Base-by-base conservation (phyloP, 495 filamentous ascomycete species). In the Lophiotrema nucula region DNA sequence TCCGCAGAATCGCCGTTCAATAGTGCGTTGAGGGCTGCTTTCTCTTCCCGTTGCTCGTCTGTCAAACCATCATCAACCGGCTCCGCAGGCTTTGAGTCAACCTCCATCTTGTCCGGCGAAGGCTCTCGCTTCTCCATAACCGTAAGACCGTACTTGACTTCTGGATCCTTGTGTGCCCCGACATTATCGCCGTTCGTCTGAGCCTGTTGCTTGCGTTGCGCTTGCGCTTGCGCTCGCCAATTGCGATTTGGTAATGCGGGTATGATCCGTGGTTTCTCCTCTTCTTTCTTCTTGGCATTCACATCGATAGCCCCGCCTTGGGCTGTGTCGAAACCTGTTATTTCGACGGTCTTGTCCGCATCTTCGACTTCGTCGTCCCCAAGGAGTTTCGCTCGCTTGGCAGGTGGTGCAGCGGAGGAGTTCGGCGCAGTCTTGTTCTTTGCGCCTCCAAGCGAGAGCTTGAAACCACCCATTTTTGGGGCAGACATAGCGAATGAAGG, bases 11-110 rank as follows among this genome's bases (percentile, higher is more conserved):
- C 73, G 46, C 81, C 86, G 11, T 47, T 42, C 33, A 92, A 74
- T 16, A 98, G 80, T 28, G 92, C 89, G 37, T 86, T 82, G 38
- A 98, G 72, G 2, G 93, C 93, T 47, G 86, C 18, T 38, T 47
- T 47, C 18, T 63, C 60, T 8, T 56, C 38, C 3, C 52, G 78
- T 55, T 92, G 82, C 51, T 97, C 92, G 35, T 84, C 81, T 21
- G 82, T 85, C 48, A 68, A 59, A 41, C 51, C 26, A 38, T 68
- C 58, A 23, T 33, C 31, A 6, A 38, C 23, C 22, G 47, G 35
- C 3, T 53, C 44, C 8, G 18, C 25, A 11, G 45, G 22, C n/a
- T 51, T 35, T 2, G 19, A 28, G 8, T 28, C 47, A 6, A 6
- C 18, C 31, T 35, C 31, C 31, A 35, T 35, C 15, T 8, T 15